phyloP scores from a whole-genome alignment of 2,329 filamentous ascomycete species.

The Alternaria atra region DNA sequence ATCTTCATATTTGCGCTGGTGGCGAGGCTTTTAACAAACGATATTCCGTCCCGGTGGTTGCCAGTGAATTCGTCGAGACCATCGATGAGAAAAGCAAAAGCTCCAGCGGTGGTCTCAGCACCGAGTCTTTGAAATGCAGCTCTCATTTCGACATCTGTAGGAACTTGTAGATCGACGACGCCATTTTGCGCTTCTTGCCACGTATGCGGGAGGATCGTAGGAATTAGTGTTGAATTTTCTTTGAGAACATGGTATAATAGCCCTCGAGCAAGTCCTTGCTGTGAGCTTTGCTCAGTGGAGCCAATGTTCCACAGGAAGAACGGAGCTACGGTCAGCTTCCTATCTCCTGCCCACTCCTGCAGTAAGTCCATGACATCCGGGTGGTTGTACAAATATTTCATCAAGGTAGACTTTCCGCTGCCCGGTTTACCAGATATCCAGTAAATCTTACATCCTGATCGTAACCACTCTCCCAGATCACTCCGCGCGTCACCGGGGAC shows the following conservation, averaged over 20 bases:
- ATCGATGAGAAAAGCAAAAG: slow-evolving; percentile 8
- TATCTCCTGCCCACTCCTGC: neutral
- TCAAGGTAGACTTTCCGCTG: slow-evolving; percentile 8
- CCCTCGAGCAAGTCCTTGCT: neutral
- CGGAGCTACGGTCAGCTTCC: neutral
- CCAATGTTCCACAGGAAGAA: slow-evolving; percentile 6
- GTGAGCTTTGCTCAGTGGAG: neutral
- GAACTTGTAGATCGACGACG: neutral
- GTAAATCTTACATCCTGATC: neutral
- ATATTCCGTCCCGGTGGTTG: neutral
- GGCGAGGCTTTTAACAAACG: neutral
- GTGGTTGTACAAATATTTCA: slow-evolving; percentile 1
- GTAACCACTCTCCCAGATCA: neutral
- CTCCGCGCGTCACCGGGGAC: neutral
- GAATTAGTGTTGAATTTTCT: neutral
- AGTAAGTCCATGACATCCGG: neutral
- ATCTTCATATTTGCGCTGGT: neutral
- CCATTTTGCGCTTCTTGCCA: slow-evolving; percentile 2
- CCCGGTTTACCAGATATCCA: slow-evolving; percentile 6
- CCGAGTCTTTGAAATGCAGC: neutral
- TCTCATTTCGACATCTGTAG: neutral
- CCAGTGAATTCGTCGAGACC: slow-evolving; percentile 6
- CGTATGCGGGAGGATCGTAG: neutral
- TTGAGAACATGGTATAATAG: neutral
- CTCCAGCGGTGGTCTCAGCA: neutral